Base-by-base conservation (phyloP, 495 filamentous ascomycete genomes). In the Neurospora sp. region DNA sequence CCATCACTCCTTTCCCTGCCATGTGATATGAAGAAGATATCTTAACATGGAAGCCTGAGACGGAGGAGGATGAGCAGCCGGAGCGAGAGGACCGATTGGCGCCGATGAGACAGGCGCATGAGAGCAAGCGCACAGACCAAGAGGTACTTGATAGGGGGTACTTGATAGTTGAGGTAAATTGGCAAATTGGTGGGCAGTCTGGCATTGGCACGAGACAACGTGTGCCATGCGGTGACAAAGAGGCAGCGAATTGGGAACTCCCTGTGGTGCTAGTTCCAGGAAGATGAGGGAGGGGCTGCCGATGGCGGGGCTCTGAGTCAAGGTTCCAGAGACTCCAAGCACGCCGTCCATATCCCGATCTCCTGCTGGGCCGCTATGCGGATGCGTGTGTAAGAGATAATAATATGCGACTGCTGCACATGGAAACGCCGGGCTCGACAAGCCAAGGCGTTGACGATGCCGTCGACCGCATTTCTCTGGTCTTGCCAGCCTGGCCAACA, bases 301-400 rank as follows among this genome's bases (percentile, higher is more conserved):
- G 35, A 77, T 75, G 72, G 76, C 75, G 74, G 76, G 76, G 74
- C 65, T 74, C 61, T 71, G 73, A 74, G 69, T 76, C 73, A 73
- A 76, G 47, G 10, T 37, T 61, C 20, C 53, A 61, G 27, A 42
- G 39, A 71, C 39, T 45, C n/a, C 27, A 40, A 53, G 35, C 14
- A 59, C 69, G 39, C 39, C 14, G 22, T 39, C 69, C 20, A 35
- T 70, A 45, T 39, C 39, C 38, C 44, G 39, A 45, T 35, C 9
- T 65, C 12, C 53, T 35, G 53, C 53, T 65, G 53, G 14, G 53
- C 53, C 53, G 53, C 53, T 65, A 65, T 65, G 10, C 27, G 22
- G 27, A 65, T 18, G 53, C 2, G 6, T 27, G 41, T 44, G 22
- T 35, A 65, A 65, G 37, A 45, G 20, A 44, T 27, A 3, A 18